These are phyloP conservation scores for Aspergillus diversus DNA, from an alignment of 495 filamentous ascomycete species.

Conservation along the genomic window DNA sequence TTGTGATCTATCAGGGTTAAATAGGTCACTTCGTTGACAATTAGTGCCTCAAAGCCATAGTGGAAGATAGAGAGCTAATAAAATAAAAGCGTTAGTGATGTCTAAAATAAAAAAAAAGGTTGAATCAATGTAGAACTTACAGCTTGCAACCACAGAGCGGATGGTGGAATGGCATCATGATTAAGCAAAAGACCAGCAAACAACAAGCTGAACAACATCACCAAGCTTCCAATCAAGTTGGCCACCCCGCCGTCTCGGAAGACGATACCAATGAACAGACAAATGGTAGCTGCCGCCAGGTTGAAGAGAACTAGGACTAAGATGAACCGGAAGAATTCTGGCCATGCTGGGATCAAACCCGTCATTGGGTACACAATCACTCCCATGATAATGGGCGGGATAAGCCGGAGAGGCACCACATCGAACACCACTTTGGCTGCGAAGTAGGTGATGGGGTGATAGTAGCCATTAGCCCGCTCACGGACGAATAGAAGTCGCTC, in stretches of 20 bases:
- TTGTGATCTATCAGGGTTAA: conserved; percentile 89
- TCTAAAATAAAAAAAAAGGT: not conserved
- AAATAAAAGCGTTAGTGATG: conserved; percentile 22
- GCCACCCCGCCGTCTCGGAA: conserved; percentile 92
- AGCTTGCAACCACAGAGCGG: conserved; percentile 84
- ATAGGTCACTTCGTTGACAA: conserved; percentile 96
- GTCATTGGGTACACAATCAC: conserved; percentile 98
- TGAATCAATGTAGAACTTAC: conserved; percentile 46
- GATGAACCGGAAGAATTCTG: conserved; percentile 88
- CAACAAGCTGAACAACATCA: conserved; percentile 96
- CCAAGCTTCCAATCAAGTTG: conserved; percentile 90
- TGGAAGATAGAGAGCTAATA: conserved; percentile 93
- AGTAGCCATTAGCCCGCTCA: conserved; percentile 96
- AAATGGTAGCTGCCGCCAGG: conserved; percentile 88
- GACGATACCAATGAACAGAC: conserved; percentile 94
- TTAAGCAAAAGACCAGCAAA: conserved; percentile 94
- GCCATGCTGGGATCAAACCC: conserved; percentile 80
- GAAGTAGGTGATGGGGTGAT: conserved; percentile 97
- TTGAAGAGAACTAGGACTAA: conserved; percentile 95
- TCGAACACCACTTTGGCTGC: conserved; percentile 92
- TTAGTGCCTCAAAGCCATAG: conserved; percentile 93
- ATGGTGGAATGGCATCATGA: conserved; percentile 84
- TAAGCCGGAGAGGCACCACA: conserved; percentile 88
- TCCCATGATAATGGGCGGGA: conserved; percentile 97
- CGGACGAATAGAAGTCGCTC: conserved; percentile 92